These are phyloP conservation scores for Pseudohalonectria lignicola DNA, from an alignment of 2,329 filamentous ascomycete genomes.

Conservation along the genomic window DNA sequence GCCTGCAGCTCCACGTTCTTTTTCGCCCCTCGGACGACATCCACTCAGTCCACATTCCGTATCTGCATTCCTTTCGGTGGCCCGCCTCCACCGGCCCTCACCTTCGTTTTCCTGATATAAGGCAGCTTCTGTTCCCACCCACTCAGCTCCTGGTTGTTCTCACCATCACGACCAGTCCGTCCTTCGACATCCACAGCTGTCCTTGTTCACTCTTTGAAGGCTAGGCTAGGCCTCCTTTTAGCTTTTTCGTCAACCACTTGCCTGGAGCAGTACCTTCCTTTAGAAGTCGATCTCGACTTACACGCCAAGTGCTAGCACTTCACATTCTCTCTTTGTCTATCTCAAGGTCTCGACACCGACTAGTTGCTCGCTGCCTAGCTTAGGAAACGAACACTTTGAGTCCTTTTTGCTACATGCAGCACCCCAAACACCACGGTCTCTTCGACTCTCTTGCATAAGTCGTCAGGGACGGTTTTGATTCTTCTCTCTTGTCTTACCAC, in stretches of 20 bases:
- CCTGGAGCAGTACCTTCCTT: constrained; percentile 30
- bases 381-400: too few relatives aligned
- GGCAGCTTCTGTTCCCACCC: not conserved
- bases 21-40: not conserved
- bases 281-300: constrained; percentile 13
- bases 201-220: constrained; percentile 22
- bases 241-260: constrained; percentile 11
- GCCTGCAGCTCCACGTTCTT: not conserved
- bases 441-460: too few relatives aligned
- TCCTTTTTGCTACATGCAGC: too few relatives aligned
- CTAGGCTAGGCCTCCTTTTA: constrained; percentile 6
- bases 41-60: not conserved
- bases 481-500: constrained; percentile 11
- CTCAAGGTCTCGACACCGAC: too few relatives aligned
- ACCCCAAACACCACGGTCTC: too few relatives aligned
- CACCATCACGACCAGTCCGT: constrained; percentile 1
- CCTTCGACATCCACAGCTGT: not conserved
- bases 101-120: constrained; percentile 1
- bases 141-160: not conserved
- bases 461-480: constrained; percentile 32
- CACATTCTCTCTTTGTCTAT: not conserved
- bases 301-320: constrained; percentile 9
- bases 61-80: not conserved
- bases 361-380: too few relatives aligned
- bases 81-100: constrained; percentile 4